These are phyloP conservation scores for Pseudocercospora macadamiae DNA, from an alignment of 2,329 filamentous ascomycete genomes.

Conservation along the genomic window DNA sequence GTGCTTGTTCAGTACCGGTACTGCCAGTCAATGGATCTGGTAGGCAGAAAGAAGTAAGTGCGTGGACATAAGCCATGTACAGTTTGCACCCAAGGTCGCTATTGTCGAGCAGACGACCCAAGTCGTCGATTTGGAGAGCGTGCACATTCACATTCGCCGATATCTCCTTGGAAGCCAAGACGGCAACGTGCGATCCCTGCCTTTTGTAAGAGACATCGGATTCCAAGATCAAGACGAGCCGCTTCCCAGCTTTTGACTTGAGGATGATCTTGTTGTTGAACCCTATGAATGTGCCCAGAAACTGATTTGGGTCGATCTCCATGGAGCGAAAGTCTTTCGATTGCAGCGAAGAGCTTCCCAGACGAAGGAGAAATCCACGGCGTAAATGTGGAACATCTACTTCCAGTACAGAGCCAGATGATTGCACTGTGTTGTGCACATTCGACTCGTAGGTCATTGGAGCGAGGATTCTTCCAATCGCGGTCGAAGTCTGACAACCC, in stretches of 20 bases:
- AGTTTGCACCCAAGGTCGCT: conserved; percentile 43
- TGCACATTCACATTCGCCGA: conserved; percentile 59
- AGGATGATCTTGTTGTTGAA: conserved; percentile 62
- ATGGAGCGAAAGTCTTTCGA: conserved; percentile 14
- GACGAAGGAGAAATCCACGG: conserved; percentile 25
- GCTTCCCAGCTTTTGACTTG: conserved; percentile 38
- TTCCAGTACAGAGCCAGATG: conserved; percentile 6
- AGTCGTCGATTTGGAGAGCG: conserved; percentile 58
- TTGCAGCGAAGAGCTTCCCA: neutral
- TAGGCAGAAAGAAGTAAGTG: conserved; percentile 60
- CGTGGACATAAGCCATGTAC: conserved; percentile 57
- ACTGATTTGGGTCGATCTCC: conserved; percentile 55
- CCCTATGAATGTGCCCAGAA: conserved; percentile 63
- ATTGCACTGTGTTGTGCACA: neutral
- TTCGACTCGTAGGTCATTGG: neutral
- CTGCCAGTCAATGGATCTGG: conserved; percentile 62
- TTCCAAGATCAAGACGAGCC: conserved; percentile 55
- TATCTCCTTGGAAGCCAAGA: conserved; percentile 35
- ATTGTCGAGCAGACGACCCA: conserved; percentile 62
- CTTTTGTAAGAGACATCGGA: conserved; percentile 37
- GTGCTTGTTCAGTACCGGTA: conserved; percentile 63
- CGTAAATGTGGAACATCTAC: conserved; percentile 29
- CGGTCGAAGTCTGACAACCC: neutral
- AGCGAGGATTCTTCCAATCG: neutral
- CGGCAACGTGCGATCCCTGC: conserved; percentile 50